A percentile compares a stretch with the other conserved stretches of the same genome.
phyloP scores from a whole-genome alignment of 2,329 filamentous ascomycete genomes.

The Bipolaris oryzae region DNA sequence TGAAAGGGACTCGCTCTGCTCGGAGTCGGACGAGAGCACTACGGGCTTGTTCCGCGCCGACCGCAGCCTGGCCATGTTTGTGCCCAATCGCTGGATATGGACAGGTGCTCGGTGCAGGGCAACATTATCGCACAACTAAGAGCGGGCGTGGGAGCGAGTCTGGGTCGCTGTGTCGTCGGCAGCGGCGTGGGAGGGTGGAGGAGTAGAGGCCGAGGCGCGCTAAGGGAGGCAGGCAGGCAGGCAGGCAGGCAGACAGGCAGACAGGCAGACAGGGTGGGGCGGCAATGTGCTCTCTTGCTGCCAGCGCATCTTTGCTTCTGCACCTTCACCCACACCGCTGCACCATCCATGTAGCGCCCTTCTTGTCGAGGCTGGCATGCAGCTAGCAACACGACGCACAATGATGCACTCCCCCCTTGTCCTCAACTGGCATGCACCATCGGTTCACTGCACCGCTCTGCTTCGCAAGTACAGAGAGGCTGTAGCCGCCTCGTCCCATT shows the following conservation, averaged over 20 bases:
- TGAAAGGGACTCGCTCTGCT: slow-evolving; percentile 33
- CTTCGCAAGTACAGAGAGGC: slow-evolving; percentile 14
- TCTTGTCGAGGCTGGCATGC: slow-evolving; percentile 30
- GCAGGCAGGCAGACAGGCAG: too few species aligned
- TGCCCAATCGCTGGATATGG: slow-evolving; percentile 31
- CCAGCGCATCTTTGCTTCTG: slow-evolving; percentile 16
- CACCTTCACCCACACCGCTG: slow-evolving; percentile 21
- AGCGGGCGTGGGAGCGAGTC: slow-evolving; percentile 4
- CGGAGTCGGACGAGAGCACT: slow-evolving; percentile 46
- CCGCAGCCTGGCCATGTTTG: slow-evolving; percentile 50
- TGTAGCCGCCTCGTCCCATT: slow-evolving; percentile 16
- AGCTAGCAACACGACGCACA: slow-evolving; percentile 37
- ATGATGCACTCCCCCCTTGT: too few species aligned
- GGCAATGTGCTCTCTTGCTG: slow-evolving; percentile 4
- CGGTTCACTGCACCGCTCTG: slow-evolving; percentile 21
- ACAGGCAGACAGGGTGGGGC: neutral
- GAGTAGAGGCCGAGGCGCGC: slow-evolving; percentile 6
- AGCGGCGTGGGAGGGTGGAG: slow-evolving; percentile 1
- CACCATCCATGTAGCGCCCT: slow-evolving; percentile 16
- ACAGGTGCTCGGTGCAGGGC: slow-evolving; percentile 22
- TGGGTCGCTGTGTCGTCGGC: neutral
- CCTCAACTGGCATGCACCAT: slow-evolving; percentile 24
- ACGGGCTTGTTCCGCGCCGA: slow-evolving; percentile 46
- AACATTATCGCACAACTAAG: slow-evolving; percentile 35
- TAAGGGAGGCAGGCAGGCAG: neutral